phyloP scores from a whole-genome alignment of 2,329 filamentous ascomycete species.

The Penicillium sp. region DNA sequence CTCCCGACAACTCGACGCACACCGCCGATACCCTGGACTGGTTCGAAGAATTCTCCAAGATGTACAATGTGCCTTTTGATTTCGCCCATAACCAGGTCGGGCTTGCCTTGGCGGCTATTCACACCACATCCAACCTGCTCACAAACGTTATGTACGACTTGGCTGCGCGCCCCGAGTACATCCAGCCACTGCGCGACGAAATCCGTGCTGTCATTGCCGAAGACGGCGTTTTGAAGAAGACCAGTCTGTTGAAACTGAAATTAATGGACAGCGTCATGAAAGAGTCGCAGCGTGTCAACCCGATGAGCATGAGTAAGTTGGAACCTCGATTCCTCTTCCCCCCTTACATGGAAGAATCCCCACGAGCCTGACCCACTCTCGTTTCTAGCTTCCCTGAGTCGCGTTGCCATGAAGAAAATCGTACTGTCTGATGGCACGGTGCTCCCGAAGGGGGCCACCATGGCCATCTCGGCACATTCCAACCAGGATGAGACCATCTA shows the following conservation, averaged over 20 bases:
- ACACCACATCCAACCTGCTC: slow-evolving; percentile 31
- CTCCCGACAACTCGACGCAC: slow-evolving; percentile 11
- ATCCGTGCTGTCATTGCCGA: slow-evolving; percentile 41
- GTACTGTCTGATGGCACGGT: slow-evolving; percentile 27
- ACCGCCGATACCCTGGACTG: slow-evolving; percentile 27
- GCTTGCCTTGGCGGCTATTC: slow-evolving; percentile 30
- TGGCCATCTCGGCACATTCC: slow-evolving; percentile 23
- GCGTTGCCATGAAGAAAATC: slow-evolving; percentile 19
- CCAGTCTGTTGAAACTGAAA: slow-evolving; percentile 31
- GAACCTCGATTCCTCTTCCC: neutral
- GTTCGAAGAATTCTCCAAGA: slow-evolving; percentile 18
- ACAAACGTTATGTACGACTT: slow-evolving; percentile 52
- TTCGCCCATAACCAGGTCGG: slow-evolving; percentile 21
- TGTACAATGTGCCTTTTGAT: slow-evolving; percentile 11
- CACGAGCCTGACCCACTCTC: neutral
- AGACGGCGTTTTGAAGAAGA: slow-evolving; percentile 36
- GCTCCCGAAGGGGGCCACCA: slow-evolving; percentile 26
- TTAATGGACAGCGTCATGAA: slow-evolving; percentile 36
- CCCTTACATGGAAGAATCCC: neutral
- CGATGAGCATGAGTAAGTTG: slow-evolving; percentile 24
- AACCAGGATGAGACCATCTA: slow-evolving; percentile 28
- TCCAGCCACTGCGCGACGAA: slow-evolving; percentile 50
- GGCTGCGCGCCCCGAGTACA: slow-evolving; percentile 47
- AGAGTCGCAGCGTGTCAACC: slow-evolving; percentile 29
- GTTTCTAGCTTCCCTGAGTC: slow-evolving; percentile 24